Percentiles rank a stretch among this genome's conserved stretches.
Evolutionary conservation across 352 stramenopile species (phyloP).

Genomic region (Phytophthora meadii): DNA sequence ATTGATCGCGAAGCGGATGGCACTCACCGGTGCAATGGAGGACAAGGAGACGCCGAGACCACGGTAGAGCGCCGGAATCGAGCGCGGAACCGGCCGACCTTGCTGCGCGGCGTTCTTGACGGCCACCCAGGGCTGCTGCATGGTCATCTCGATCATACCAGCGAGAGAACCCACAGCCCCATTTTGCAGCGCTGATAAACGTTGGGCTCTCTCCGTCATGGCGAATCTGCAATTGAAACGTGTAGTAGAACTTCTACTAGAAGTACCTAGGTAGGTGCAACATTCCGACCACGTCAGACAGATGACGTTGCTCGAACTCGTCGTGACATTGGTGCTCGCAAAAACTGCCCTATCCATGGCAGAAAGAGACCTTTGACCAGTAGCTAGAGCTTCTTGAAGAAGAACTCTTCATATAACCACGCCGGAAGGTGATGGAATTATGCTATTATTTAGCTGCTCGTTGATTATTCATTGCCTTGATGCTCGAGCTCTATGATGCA

Average conservation of each 20-base stretch:
- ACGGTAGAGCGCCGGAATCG: slow-evolving; percentile 70
- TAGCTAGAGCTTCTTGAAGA: not conserved
- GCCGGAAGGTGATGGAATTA: slow-evolving; percentile 2
- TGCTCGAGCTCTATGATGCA: slow-evolving; percentile 23
- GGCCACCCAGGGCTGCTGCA: slow-evolving; percentile 83
- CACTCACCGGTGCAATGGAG: slow-evolving; percentile 80
- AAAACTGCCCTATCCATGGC: too few relatives aligned
- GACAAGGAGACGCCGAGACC: slow-evolving; percentile 77
- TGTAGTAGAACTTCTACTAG: not conserved
- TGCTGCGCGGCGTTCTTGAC: slow-evolving; percentile 90
- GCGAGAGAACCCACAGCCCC: slow-evolving; percentile 76
- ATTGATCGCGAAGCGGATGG: slow-evolving; percentile 81
- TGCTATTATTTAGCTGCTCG: slow-evolving; percentile 11
- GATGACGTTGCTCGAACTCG: too few relatives aligned
- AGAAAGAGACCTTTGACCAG: too few relatives aligned
- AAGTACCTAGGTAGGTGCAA: not conserved
- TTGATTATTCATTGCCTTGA: slow-evolving; percentile 1
- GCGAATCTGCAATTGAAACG: slow-evolving; percentile 10
- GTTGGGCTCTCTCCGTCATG: slow-evolving; percentile 62
- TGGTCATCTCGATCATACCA: slow-evolving; percentile 82
- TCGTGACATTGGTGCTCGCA: too few relatives aligned
- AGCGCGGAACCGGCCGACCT: slow-evolving; percentile 65
- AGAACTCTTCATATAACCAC: too few relatives aligned
- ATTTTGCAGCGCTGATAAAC: slow-evolving; percentile 74
- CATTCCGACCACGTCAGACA: too few relatives aligned